Evolutionary conservation across 768 basidiomycete genomes (phyloP).

Genomic region (Pulveroboletus sp.): DNA sequence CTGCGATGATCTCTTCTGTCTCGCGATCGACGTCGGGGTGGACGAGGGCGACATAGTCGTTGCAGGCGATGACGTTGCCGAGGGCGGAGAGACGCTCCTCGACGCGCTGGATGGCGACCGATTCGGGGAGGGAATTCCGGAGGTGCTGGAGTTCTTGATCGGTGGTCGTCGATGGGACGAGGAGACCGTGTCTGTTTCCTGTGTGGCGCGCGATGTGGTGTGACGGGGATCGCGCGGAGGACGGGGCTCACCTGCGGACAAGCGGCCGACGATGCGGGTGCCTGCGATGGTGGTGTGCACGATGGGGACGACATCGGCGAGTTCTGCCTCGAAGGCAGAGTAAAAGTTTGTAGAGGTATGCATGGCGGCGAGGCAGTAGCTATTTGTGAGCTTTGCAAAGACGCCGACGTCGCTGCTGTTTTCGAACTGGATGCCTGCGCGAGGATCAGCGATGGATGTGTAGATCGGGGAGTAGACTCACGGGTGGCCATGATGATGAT

Average conservation of each 20-base stretch:
- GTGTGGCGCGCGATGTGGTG: neutral
- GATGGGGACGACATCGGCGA: conserved; percentile 90
- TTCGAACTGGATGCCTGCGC: conserved; percentile 83
- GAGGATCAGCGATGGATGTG: neutral
- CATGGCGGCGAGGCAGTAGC: conserved; percentile 91
- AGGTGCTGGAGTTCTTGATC: conserved; percentile 99
- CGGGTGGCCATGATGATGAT: conserved; percentile 57
- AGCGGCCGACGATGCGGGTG: conserved; percentile 87
- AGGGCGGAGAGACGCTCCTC: conserved; percentile 97
- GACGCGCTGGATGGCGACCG: conserved; percentile 92
- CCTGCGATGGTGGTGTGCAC: conserved; percentile 95
- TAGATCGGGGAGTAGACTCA: conserved; percentile 32
- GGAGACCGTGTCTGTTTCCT: conserved; percentile 96
- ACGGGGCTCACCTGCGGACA: conserved; percentile 72
- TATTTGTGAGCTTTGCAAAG: conserved; percentile 96
- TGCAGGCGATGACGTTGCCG: conserved; percentile 97
- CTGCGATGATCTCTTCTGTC: conserved; percentile 99
- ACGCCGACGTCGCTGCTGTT: conserved; percentile 95
- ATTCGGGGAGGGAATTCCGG: conserved; percentile 88
- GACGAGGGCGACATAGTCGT: conserved; percentile 97
- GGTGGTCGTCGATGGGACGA: conserved; percentile 92
- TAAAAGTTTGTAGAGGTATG: conserved; percentile 97
- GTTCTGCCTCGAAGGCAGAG: conserved; percentile 94
- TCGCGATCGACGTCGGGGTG: conserved; percentile 98
- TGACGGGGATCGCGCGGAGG: rapidly evolving